A percentile compares a stretch with the other conserved stretches of the same genome.
These are phyloP conservation scores for Hippophae rhamnoides DNA, from an alignment of 306 rosid species.

Conservation along the genomic window DNA sequence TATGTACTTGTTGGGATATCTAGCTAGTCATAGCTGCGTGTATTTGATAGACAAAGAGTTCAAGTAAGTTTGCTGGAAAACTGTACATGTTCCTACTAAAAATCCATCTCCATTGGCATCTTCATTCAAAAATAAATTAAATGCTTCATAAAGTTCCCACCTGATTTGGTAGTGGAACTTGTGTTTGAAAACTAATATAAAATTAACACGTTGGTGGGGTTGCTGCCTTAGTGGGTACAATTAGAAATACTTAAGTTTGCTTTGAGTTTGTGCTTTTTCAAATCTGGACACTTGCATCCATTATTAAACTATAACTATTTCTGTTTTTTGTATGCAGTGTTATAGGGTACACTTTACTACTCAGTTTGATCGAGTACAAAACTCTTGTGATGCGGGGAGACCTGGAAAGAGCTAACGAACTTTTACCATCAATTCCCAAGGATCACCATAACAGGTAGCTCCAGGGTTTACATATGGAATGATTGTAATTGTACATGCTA, in stretches of 20 bases:
- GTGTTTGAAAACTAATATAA: too few relatives aligned
- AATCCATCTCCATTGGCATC: too few relatives aligned
- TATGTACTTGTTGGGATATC: slow-evolving; percentile 99
- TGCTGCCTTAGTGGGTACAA: too few relatives aligned
- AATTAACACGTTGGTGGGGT: too few relatives aligned
- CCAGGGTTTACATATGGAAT: not conserved
- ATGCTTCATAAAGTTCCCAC: too few relatives aligned
- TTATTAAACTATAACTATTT: not conserved
- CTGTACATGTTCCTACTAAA: too few relatives aligned
- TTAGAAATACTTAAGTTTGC: not conserved
- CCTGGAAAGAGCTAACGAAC: slow-evolving; percentile 79
- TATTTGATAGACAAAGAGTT: slow-evolving; percentile 96
- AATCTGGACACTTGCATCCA: slow-evolving; percentile 14
- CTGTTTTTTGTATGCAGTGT: slow-evolving; percentile 41
- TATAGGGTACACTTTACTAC: slow-evolving; percentile 86
- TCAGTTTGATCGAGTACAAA: slow-evolving; percentile 94
- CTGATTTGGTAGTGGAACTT: too few relatives aligned
- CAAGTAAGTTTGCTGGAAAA: slow-evolving; percentile 49
- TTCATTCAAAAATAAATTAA: too few relatives aligned
- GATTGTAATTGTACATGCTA: too few relatives aligned
- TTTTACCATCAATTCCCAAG: slow-evolving; percentile 88
- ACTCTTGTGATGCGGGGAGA: slow-evolving; percentile 99
- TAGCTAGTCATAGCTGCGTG: slow-evolving; percentile 89
- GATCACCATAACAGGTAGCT: slow-evolving; percentile 90
- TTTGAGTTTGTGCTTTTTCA: slow-evolving; percentile 14